phyloP scores from a whole-genome alignment of 768 basidiomycete genomes.

The Trametes cubensis region DNA sequence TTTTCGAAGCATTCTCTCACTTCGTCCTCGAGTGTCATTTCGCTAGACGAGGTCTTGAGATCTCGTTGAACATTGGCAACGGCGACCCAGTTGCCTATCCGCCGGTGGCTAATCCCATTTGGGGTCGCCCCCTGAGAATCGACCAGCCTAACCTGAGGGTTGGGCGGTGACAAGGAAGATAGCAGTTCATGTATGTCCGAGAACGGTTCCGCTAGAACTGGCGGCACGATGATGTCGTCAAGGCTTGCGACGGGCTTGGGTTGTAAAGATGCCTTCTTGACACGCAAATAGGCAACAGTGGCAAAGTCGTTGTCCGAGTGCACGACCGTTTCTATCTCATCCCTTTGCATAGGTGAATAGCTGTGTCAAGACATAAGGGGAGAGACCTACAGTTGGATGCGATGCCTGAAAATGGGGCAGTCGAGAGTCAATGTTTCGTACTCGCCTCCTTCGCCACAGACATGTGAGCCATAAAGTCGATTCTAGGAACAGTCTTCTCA shows the following conservation, averaged over 20 bases:
- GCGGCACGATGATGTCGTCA: conserved; percentile 44
- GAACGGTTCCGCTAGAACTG: conserved; percentile 53
- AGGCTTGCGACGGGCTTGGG: conserved; percentile 45
- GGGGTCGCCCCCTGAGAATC: no score
- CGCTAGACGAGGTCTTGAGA: conserved; percentile 15
- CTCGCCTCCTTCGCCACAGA: conserved; percentile 98
- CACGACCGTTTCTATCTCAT: conserved; percentile 75
- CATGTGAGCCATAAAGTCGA: conserved; percentile 80
- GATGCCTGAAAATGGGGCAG: conserved; percentile 82
- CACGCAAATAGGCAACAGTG: conserved; percentile 87
- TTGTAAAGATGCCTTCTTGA: conserved; percentile 68
- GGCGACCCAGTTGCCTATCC: conserved; percentile 67
- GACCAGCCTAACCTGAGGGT: background rate
- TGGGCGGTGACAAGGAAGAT: background rate
- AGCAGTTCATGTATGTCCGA: conserved; percentile 20
- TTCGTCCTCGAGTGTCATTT: conserved; percentile 66
- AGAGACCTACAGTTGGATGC: conserved; percentile 65
- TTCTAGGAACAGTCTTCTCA: conserved; percentile 51
- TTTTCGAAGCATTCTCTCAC: conserved; percentile 66
- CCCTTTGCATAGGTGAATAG: conserved; percentile 2
- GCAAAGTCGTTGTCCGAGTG: conserved; percentile 84
- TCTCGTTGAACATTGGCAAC: conserved; percentile 56
- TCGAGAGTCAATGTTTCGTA: conserved; percentile 94
- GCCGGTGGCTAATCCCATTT: conserved; percentile 14
- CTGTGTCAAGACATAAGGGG: background rate